A percentile compares a stretch with the other conserved stretches of the same genome.
phyloP scores from a whole-genome alignment of 306 rosid species.

The Vigna trinervia region DNA sequence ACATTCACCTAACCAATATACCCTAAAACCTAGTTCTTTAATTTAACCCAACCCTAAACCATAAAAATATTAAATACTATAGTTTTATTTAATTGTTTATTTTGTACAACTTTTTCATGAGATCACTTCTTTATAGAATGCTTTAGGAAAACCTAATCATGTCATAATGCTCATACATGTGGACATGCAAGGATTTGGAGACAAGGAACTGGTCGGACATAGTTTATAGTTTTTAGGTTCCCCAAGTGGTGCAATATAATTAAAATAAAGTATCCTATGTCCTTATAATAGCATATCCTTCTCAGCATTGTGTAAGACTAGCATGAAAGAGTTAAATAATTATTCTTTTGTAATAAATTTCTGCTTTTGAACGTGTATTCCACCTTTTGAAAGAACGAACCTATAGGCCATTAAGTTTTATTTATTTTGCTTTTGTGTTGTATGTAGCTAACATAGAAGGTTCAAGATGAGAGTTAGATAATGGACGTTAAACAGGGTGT shows the following conservation, averaged over 20 bases:
- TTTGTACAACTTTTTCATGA: not conserved
- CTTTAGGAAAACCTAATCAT: constrained; percentile 24
- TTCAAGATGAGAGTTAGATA: constrained; percentile 25
- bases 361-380: constrained; percentile 50
- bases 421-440: constrained; percentile 11
- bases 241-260: constrained; percentile 31
- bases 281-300: constrained; percentile 25
- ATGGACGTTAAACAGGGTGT: not conserved
- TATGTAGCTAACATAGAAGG: constrained; percentile 5
- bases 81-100: not conserved
- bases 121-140: not conserved
- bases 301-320: constrained; percentile 36
- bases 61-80: not conserved
- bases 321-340: constrained; percentile 37
- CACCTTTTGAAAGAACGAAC: constrained; percentile 40
- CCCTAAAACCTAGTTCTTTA: too few species aligned
- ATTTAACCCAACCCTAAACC: too few species aligned
- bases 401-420: not conserved
- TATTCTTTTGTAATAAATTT: constrained; percentile 33
- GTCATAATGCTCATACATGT: constrained; percentile 24
- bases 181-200: constrained; percentile 35
- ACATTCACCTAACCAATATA: too few species aligned
- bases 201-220: not conserved
- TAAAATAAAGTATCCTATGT: constrained; percentile 30
- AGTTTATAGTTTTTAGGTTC: constrained; percentile 18